Evolutionary conservation across 768 basidiomycete genomes (phyloP), one percentile per base, ranked within the genome.

Genomic region (Suillus brevipes): DNA sequence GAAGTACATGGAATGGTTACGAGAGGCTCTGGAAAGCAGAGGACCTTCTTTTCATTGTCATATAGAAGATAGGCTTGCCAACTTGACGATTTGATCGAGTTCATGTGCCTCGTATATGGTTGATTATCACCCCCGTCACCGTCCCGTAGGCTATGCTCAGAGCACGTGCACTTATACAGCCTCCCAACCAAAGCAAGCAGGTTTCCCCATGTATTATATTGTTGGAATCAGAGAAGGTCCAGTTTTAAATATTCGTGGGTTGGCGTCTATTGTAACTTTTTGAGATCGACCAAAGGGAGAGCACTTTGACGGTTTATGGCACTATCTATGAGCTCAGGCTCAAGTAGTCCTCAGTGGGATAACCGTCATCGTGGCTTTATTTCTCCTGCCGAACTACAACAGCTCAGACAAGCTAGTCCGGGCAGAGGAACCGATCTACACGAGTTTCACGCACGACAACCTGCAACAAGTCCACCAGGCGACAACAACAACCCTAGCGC

Each of bases 311-410:
- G 16, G 57, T 58, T 38, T 40, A 58, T 58, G 57, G 57, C 57
- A 25, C 38, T 58, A 38, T 38, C 57, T 10, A 28, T 40, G 37
- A 23, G 37, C 40, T 20, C 58, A 20, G 40, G 58, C 36, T 77
- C 75, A 13, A 72, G 76, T 52, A 77, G 75, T 65, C 75, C 75
- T 36, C 77, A 78, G 68, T 77, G 75, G 75, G 75, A 77, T 64
- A 77, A 65, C 65, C 75, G 75, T 36, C 68, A 77, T 45, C 74
- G 76, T 14, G 75, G 75, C 9, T 77, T 77, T 53, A 78, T 77
- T 56, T 77, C 75, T 0, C 75, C 75, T 23, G 76, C 72, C 37
- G 74, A 69, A 40, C 67, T 77, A 5, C 77, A 78, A 64, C 77
- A 77, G 34, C 74, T 77, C 58, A 73, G 74, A 66, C 75, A 78